Evolutionary conservation across 2,329 filamentous ascomycete genomes (phyloP), one percentile per base, ranked within the genome.

Genomic region (Fusarium secorum): DNA sequence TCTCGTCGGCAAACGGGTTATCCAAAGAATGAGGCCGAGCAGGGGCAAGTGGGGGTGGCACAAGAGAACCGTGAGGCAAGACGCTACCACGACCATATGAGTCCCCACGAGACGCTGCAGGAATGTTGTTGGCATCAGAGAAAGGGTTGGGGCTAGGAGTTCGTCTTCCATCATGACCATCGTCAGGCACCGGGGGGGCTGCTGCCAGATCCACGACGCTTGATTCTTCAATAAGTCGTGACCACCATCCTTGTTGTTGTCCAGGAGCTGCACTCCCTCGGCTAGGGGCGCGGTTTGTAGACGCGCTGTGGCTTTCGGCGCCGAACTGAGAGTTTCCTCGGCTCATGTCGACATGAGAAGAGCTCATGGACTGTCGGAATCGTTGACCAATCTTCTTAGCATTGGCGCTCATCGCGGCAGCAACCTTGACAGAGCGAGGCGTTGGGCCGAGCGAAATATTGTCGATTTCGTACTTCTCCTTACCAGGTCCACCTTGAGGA

Each of bases 241-340:
- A 81, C 82, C 82, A 86, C 83, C 83, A 86, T 63, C 83, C 84
- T 55, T 76, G 76, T 11, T 73, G 58, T 45, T 53, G 51, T 30
- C 62, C 55, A 54, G 60, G 41, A 66, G 60, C 45, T 32, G 49
- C 56, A 39, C 30, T 57, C 35, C 42, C 62, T 58, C 63, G 52
- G 32, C 58, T 67, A 26, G 60, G 49, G 39, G 68, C 54, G 33
- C 49, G 46, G 36, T 54, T 64, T 41, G 68, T 73, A 14, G 83
- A 82, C 48, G 79, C 80, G 46, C 78, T 81, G 35, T 81, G 81
- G 64, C 81, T 84, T 67, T 71, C 62, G 4, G 76, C 60, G 28
- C 82, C 79, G 64, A 83, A 87, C 70, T 88, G 87, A 13, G 87
- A 87, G 70, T 85, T 86, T 11, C 85, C 85, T 51, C 85, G 80